Evolutionary conservation across 192 early-diverging fungal species (phyloP).

Genomic region (Thoreauomyces humboldtii): DNA sequence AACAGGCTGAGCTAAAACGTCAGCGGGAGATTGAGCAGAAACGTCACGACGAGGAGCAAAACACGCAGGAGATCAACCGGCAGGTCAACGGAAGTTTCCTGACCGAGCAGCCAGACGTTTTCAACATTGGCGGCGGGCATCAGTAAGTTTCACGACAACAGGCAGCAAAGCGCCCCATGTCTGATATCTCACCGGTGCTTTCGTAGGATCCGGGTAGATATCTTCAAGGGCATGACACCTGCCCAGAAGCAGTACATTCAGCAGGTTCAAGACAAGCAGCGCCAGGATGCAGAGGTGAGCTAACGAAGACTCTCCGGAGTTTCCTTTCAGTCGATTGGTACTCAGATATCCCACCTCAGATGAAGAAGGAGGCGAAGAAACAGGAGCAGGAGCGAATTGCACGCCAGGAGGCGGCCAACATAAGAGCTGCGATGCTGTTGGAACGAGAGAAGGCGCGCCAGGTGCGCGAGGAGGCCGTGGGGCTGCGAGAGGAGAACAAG

Average conservation of each 20-base stretch:
- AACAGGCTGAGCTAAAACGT: constrained; percentile 42
- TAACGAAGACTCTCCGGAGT: neutral
- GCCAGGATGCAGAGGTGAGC: constrained; percentile 44
- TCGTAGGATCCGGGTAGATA: constrained; percentile 49
- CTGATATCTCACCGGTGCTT: neutral
- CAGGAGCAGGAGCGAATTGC: constrained; percentile 37
- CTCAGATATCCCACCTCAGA: neutral
- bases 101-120: constrained; percentile 51
- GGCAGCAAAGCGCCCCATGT: too few relatives aligned
- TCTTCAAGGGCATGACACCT: constrained; percentile 56
- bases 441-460: constrained; percentile 41
- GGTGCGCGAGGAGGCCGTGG: constrained; percentile 30
- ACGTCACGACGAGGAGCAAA: constrained; percentile 34
- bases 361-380: constrained; percentile 17
- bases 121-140: constrained; percentile 50
- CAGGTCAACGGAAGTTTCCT: constrained; percentile 51
- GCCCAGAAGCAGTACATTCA: constrained; percentile 44
- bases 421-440: constrained; percentile 41
- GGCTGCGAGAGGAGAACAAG: constrained; percentile 39
- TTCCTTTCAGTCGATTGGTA: too few relatives aligned
- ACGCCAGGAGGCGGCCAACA: constrained; percentile 37
- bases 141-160: constrained; percentile 32
- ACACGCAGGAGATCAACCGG: constrained; percentile 40
- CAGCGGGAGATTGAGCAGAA: constrained; percentile 34
- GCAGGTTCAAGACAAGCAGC: constrained; percentile 45